Base-by-base conservation (phyloP, 2,329 filamentous ascomycete genomes). In the Immersiporthe knoxdaviesiana region DNA sequence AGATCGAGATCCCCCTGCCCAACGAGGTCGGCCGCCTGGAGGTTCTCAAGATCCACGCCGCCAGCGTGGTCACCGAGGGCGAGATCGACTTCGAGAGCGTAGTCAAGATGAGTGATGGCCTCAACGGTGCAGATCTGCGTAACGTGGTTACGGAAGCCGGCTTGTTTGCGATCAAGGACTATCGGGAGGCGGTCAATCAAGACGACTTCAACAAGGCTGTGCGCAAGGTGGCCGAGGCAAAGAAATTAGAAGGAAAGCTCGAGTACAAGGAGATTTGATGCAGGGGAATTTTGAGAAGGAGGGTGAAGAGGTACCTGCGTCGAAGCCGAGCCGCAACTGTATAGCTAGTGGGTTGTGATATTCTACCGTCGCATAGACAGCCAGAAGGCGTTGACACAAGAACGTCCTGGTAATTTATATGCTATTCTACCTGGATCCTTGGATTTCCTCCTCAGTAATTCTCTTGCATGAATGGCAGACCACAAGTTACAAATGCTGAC, bases 121-220 rank as follows among this genome's bases (percentile, higher is more conserved):
- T 99, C 76, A 99, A 99, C 81, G 96, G 96, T 78, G 96, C 96
- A 64, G 96, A 99, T 88, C 83, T 99, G 84, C 88, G 96, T 77
- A 99, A 99, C 78, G 94, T 99, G 65, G 94, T 99, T 65, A 99
- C 96, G 18, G 96, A 99, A 86, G 96, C 96, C 74, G 96, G 96
- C 72, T 84, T 99, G 52, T 98, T 97, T 80, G 94, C 96, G 58
- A 99, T 99, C 87, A 98, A 98, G 82, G 96, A 97, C 78, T 97
- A 98, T 80, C 87, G 97, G 72, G 96, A 99, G 76, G 90, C 94
- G 16, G 92, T 99, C 81, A 98, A 92, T 82, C 96, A 99, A 80
- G 96, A 99, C 77, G 96, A 99, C 78, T 97, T 98, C 89, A 99
- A 97, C 85, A 97, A 97, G 84, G 96, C 96, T 4, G 96, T 99